Base-by-base conservation (phyloP, 2,329 filamentous ascomycete genomes). In the Cucurbitaria berberidis region DNA sequence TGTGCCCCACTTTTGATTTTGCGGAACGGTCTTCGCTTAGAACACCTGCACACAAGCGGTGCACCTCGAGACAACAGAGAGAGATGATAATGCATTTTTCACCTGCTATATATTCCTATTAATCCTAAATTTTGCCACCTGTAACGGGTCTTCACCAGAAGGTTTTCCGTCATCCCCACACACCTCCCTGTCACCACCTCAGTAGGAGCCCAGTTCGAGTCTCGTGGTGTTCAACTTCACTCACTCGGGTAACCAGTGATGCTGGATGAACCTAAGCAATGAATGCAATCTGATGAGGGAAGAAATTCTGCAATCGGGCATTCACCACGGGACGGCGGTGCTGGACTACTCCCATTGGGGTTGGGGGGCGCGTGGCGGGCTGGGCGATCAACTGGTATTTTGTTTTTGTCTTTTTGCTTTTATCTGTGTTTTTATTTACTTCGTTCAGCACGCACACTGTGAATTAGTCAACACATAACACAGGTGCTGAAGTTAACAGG, bases 191-290 rank as follows among this genome's bases (percentile, higher is more conserved):
- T 59, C 51, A 36, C 46, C 45, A 63, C 68, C 63, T 63, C 64
- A 60, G 60, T 65, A 69, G 69, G 73, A 74, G 74, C 73, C 74
- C 73, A 71, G 73, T 75, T 75, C 74, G 74, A 76, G 70, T 74
- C 72, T 66, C 64, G 64, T 74, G 72, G 73, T 73, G 72, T 68
- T 60, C 70, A 64, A 50, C 61, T 66, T 68, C 71, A 76, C 74
- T 75, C 74, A 63, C 61, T 61, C 55, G 62, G 74, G 74, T 75
- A 76, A 75, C 73, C 62, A 60, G 62, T 62, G 74, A 75, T 74
- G 73, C 73, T 75, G 73, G 72, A 66, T 61, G 73, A 64, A 66
- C 70, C 64, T 76, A 74, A 76, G 74, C 74, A 75, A 76, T 76
- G 74, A 74, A 70, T 67, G 64, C 71, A 72, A 75, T 19, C 47